Evolutionary conservation across 371 early-diverging fungal species (phyloP), one percentile per base, ranked within the genome.

Genomic region (Nematocida ironsii): DNA sequence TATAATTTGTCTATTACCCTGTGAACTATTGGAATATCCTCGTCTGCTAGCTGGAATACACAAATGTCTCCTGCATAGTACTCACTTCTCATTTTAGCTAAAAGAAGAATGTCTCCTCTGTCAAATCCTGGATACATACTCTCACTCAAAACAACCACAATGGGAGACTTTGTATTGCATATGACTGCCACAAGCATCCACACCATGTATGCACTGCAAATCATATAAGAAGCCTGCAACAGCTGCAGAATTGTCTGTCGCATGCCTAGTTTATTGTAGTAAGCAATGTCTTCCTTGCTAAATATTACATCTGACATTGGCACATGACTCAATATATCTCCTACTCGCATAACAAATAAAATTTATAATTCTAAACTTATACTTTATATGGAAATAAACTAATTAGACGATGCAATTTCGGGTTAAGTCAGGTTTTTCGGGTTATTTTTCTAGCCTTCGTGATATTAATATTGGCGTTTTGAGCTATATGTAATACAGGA

Each of bases 121-220:
- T 92, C 89, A 86, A 96, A 96, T 27, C 95, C 96, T 44, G 99
- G 98, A 76, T 93, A 93, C 99, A 98, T 98, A 86, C 93, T 93
- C 81, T 93, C 98, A 87, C 95, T 95, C 52, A 96, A 87, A 4
- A 98, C 99, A 3, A 97, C 97, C 13, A 98, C 99, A 58, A 97
- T 92, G 5, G 98, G 99, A 72, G 92, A 92, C 86, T 96, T 96
- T 83, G 91, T 93, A 85, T 95, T 95, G 23, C 92, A 90, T 20
- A 91, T 86, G 48, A 95, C 84, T 20, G 91, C 89, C 73, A 94
- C 83, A 0, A 90, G 91, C 87, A 95, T 96, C 97, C 97, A 98
- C 45, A 94, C 90, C 93, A 96, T 95, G 84, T 95, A 91, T 45
- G 95, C 72, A 27, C 84, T 78, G 13, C 75, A 74, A 25, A 88